Base-by-base conservation (phyloP, 495 filamentous ascomycete genomes). In the Neurospora sp. region DNA sequence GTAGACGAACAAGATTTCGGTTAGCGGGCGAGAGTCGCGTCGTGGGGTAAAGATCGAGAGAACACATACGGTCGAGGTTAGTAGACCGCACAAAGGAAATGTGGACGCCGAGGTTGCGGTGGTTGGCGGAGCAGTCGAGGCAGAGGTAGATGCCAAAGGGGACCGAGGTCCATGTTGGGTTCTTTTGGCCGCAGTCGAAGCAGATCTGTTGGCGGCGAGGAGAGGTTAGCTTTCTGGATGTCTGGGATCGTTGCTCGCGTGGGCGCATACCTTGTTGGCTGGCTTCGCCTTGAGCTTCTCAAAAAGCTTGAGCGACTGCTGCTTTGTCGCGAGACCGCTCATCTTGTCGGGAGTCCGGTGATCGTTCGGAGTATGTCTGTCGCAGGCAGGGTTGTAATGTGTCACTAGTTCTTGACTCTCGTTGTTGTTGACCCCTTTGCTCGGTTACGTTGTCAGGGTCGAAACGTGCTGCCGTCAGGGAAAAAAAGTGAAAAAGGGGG, bases 1-100 rank as follows among this genome's bases (percentile, higher is more conserved):
- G 78, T 70, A 70, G n/a, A 14, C 3, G 37, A 14, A 66, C 27
- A 37, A 66, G 12, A 4, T 66, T 66, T 14, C 12, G 3, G 71
- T 80, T 69, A 82, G 77, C 48, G 44, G 11, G 72, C 59, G 2
- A 27, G 20, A 38, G 59, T 42, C 46, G 46, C 35, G 40, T 71
- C 27, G 27, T 14, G 27, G 23, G 10, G 10, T n/a, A 40, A 16
- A 71, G 35, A 11, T 71, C 16, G 69, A 23, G 69, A 75, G 46
- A 1, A 70, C 12, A 71, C 94, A 79, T 93, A 99, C 96, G 93
- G 83, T 99, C 96, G 80, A 99, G 92, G 81, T 97, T 97, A 72
- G 96, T 98, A 72, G 94, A 97, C 76, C 96, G 91, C 76, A 99
- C 96, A 88, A 98, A 98, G 79, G 95, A 98, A 83, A 99, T 94